phyloP scores from a whole-genome alignment of 345 rosid genomes.

The Sisymbrium irio region DNA sequence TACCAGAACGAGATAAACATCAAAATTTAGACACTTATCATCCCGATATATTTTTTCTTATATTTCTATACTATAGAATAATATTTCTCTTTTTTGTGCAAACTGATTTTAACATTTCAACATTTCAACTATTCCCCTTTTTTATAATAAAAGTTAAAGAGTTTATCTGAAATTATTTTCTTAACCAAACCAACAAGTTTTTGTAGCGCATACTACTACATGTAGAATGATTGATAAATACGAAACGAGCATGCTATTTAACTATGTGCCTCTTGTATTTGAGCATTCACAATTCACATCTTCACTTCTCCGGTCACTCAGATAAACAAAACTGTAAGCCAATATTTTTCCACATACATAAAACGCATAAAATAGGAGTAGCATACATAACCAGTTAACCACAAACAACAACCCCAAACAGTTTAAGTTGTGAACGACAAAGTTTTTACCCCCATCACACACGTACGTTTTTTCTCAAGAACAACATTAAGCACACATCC shows the following conservation, averaged over 20 bases:
- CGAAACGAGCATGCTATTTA: background rate
- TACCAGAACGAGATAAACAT: background rate
- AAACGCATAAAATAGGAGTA: background rate
- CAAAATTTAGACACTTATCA: background rate
- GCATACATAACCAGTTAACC: background rate
- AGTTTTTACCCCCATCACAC: conserved; percentile 7
- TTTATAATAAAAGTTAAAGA: no score
- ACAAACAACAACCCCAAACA: no score
- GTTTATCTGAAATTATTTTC: background rate
- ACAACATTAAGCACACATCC: background rate
- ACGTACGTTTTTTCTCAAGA: background rate
- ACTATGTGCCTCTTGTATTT: background rate
- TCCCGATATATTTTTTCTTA: no score
- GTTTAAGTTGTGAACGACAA: background rate
- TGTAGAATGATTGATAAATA: background rate
- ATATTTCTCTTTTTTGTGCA: no score
- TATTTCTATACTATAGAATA: no score
- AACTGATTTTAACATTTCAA: no score
- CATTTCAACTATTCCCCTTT: background rate
- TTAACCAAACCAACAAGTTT: background rate
- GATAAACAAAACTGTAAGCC: background rate
- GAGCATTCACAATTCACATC: background rate
- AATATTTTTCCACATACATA: background rate
- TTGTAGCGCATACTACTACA: background rate
- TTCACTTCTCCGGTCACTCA: background rate